A percentile compares a stretch with the other conserved stretches of the same genome.
These are phyloP conservation scores for Bolboschoenoplectus hybrid DNA, from an alignment of 202 grass and related monocot species.

Conservation along the genomic window DNA sequence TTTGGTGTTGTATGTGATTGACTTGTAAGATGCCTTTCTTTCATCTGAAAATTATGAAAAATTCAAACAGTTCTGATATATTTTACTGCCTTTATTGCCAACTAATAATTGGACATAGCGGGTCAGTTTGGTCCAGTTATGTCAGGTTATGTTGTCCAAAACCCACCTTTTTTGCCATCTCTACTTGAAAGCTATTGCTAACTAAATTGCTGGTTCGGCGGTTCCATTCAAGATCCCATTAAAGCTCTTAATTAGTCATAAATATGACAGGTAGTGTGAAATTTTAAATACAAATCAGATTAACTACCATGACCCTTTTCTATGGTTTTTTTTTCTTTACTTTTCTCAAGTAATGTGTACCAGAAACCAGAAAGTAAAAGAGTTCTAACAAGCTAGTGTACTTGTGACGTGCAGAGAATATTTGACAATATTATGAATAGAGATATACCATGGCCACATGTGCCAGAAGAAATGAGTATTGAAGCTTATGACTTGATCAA, in stretches of 20 bases:
- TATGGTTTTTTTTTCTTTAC: slow-evolving; percentile 17
- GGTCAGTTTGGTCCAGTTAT: neutral
- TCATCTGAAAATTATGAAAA: neutral
- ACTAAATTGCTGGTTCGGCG: neutral
- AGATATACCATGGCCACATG: slow-evolving; percentile 91
- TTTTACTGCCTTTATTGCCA: neutral
- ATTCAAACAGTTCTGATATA: neutral
- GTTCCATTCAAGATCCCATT: neutral
- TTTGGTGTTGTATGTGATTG: slow-evolving; percentile 24
- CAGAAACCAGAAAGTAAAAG: slow-evolving; percentile 1
- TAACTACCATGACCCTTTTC: neutral
- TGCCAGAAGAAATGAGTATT: slow-evolving; percentile 77
- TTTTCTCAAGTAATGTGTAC: slow-evolving; percentile 7
- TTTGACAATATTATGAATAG: slow-evolving; percentile 99
- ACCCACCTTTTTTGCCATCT: neutral
- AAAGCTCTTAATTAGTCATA: slow-evolving; percentile 17
- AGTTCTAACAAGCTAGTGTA: slow-evolving; percentile 30
- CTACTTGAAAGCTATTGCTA: slow-evolving; percentile 21
- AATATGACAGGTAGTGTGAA: neutral
- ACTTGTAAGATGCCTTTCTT: slow-evolving; percentile 7
- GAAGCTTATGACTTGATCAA: slow-evolving; percentile 83
- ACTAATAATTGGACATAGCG: slow-evolving; percentile 3
- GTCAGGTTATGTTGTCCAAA: neutral
- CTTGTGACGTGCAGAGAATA: slow-evolving; percentile 67
- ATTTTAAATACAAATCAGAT: neutral